phyloP scores from a whole-genome alignment of 2,329 filamentous ascomycete genomes.

The Xylariaceae sp. region DNA sequence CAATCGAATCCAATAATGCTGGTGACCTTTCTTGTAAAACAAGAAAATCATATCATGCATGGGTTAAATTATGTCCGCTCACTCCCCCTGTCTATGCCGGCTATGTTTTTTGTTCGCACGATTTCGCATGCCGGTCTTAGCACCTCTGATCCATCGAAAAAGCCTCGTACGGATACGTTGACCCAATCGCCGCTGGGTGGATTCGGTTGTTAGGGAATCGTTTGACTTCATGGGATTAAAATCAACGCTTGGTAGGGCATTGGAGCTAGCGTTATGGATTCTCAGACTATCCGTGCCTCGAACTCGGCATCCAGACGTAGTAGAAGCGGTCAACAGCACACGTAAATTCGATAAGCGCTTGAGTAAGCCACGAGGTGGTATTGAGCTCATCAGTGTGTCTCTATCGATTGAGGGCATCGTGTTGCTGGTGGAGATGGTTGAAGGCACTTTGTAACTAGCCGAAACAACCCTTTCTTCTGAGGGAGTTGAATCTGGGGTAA shows the following conservation, averaged over 20 bases:
- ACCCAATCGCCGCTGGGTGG: conserved; percentile 14
- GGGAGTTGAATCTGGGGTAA: background rate
- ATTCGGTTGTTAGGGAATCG: conserved; percentile 8
- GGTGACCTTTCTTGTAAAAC: conserved; percentile 14
- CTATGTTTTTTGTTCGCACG: conserved; percentile 18
- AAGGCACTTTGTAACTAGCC: conserved; percentile 6
- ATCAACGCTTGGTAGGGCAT: conserved; percentile 13
- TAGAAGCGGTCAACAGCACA: conserved; percentile 18
- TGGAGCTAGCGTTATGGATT: conserved; percentile 2
- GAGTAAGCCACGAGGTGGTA: conserved; percentile 21
- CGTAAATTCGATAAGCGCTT: conserved; percentile 27
- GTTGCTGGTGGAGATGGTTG: conserved; percentile 1
- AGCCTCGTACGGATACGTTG: conserved; percentile 26
- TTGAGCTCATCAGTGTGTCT: conserved; percentile 7
- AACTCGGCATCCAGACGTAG: background rate
- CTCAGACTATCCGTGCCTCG: conserved; percentile 1
- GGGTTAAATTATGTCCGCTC: conserved; percentile 7
- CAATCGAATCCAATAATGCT: conserved; percentile 28
- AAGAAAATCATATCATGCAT: conserved; percentile 12
- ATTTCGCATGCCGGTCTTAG: conserved; percentile 23
- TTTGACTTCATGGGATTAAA: conserved; percentile 7
- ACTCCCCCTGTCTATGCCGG: background rate
- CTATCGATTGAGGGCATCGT: conserved; percentile 6
- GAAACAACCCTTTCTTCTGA: conserved; percentile 1
- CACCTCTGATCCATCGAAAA: conserved; percentile 26